Evolutionary conservation across 1,284 basidiomycete species (phyloP).

Genomic region (Papiliotrema terrestris): DNA sequence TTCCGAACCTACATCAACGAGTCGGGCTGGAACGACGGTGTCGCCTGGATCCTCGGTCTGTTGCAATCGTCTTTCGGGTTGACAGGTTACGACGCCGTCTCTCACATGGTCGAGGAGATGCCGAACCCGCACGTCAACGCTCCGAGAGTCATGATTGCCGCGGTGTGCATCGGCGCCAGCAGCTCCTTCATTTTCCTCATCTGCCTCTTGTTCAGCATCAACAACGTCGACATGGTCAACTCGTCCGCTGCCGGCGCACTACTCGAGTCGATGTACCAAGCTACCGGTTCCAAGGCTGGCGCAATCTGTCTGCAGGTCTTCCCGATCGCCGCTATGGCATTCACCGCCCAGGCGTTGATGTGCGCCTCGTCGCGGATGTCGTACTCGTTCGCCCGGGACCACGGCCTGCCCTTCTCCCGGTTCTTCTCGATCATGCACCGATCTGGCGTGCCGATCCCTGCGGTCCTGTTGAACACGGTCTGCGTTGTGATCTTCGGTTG

Average conservation of each 20-base stretch:
- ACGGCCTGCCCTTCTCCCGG: slow-evolving; percentile 57
- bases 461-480: slow-evolving; percentile 57
- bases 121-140: slow-evolving; percentile 4
- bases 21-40: slow-evolving; percentile 51
- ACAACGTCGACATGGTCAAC: slow-evolving; percentile 57
- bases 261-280: slow-evolving; percentile 62
- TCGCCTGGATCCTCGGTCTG: slow-evolving; percentile 50
- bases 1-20: slow-evolving; percentile 46
- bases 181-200: slow-evolving; percentile 60
- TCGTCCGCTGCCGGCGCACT: slow-evolving; percentile 60
- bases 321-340: slow-evolving; percentile 45
- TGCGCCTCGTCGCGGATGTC: slow-evolving; percentile 64
- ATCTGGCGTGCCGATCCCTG: slow-evolving; percentile 56
- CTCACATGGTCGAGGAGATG: slow-evolving; percentile 26
- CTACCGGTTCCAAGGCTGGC: slow-evolving; percentile 58
- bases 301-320: slow-evolving; percentile 39
- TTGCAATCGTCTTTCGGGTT: slow-evolving; percentile 48
- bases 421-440: slow-evolving; percentile 54
- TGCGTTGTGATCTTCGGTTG: slow-evolving; percentile 49
- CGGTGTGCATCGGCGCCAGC: slow-evolving; percentile 60
- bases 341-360: slow-evolving; percentile 51
- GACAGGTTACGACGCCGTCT: slow-evolving; percentile 35
- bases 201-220: slow-evolving; percentile 63
- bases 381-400: slow-evolving; percentile 65
- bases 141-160: slow-evolving; percentile 43